Evolutionary conservation across 345 rosid species (phyloP).

Genomic region (Corchorus capsularis): DNA sequence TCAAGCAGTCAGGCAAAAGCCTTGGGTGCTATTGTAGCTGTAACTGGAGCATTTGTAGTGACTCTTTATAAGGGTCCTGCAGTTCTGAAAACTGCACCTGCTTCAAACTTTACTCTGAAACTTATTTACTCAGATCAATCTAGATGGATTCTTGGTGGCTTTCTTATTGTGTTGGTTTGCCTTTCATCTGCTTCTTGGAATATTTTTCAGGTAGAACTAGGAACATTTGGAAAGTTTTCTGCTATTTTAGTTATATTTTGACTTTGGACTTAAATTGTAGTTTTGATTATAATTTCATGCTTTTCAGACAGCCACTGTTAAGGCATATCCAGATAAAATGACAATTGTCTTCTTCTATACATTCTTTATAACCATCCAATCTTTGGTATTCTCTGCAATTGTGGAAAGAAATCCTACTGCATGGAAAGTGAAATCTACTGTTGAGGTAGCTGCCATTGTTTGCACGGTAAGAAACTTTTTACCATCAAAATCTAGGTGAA

Average conservation of each 20-base stretch:
- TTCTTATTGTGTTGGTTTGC: constrained; percentile 26
- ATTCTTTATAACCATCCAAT: constrained; percentile 26
- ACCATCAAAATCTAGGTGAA: background rate
- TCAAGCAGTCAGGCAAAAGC: constrained; percentile 31
- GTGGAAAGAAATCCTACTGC: constrained; percentile 30
- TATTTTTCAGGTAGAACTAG: constrained; percentile 33
- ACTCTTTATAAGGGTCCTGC: constrained; percentile 38
- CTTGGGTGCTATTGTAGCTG: constrained; percentile 32
- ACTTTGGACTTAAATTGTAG: background rate
- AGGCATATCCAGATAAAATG: constrained; percentile 21
- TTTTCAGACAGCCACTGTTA: constrained; percentile 20
- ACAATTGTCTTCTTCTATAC: constrained; percentile 22
- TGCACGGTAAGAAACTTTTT: constrained; percentile 35
- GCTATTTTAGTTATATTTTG: background rate
- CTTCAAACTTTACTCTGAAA: background rate
- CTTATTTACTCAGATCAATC: constrained; percentile 10
- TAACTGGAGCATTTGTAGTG: constrained; percentile 40
- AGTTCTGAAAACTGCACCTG: constrained; percentile 7
- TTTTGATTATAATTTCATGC: constrained; percentile 2
- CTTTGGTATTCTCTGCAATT: constrained; percentile 28
- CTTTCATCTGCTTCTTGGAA: constrained; percentile 31
- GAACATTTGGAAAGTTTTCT: background rate
- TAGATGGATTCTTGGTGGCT: constrained; percentile 38
- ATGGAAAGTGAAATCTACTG: constrained; percentile 35
- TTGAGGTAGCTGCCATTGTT: constrained; percentile 37